These are phyloP conservation scores for Calonectria montana DNA, from an alignment of 2,329 filamentous ascomycete genomes.

Conservation along the genomic window DNA sequence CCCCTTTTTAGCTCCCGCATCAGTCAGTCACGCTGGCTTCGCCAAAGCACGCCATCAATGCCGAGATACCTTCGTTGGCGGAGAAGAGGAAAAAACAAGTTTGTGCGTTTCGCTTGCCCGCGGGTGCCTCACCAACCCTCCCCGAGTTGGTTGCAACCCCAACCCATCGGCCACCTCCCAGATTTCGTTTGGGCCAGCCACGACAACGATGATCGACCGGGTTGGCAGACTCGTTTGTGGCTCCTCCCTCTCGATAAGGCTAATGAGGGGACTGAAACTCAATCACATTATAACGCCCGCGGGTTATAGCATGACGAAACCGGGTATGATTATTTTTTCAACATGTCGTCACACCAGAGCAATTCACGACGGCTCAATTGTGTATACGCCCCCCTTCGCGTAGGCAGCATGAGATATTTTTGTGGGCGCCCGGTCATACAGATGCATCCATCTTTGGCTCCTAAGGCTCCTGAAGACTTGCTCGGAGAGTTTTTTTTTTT, in stretches of 20 bases:
- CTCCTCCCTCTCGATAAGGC: neutral
- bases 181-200: conserved; percentile 9
- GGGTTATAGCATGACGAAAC: neutral
- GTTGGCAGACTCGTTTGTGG: neutral
- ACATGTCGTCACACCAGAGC: neutral
- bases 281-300: neutral
- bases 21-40: neutral
- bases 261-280: neutral
- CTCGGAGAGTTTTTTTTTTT: neutral
- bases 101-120: neutral
- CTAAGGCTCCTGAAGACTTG: neutral
- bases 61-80: conserved; percentile 4
- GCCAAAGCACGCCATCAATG: conserved; percentile 17
- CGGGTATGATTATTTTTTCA: neutral
- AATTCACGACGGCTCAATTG: neutral
- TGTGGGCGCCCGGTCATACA: conserved; percentile 8
- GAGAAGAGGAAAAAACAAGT: conserved; percentile 5
- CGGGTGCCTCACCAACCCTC: conserved; percentile 1
- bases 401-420: conserved; percentile 22
- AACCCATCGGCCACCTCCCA: conserved; percentile 35
- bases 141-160: conserved; percentile 33
- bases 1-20: neutral
- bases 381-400: neutral
- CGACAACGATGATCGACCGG: neutral
- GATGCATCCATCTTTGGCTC: conserved; percentile 6